A percentile compares a stretch with the other conserved stretches of the same genome.
Conservation (phyloP, 306 rosid genomes). For the Alnus rubra region DNA sequence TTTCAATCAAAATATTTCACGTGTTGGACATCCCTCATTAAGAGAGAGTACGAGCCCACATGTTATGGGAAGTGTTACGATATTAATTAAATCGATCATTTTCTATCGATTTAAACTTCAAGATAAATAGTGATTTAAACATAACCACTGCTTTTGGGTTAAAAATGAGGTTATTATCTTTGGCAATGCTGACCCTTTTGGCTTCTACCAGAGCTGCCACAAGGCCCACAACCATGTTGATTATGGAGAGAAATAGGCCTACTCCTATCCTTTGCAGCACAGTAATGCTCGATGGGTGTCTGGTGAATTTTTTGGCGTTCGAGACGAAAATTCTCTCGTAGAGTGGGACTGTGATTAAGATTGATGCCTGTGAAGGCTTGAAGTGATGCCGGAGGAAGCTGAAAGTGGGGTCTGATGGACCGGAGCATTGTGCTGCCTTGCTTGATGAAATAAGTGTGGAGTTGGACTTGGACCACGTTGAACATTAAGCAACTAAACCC, state of each 20-base stretch:
- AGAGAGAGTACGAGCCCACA: too few relatives aligned
- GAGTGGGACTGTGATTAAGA: slow-evolving; percentile 45
- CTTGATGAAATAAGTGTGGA: slow-evolving; percentile 62
- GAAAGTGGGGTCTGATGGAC: slow-evolving; percentile 53
- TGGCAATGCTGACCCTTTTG: slow-evolving; percentile 54
- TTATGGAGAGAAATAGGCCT: slow-evolving; percentile 58
- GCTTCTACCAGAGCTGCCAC: slow-evolving; percentile 56
- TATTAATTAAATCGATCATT: too few relatives aligned
- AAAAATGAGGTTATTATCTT: slow-evolving; percentile 40
- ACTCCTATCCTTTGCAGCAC: slow-evolving; percentile 67
- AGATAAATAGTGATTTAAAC: too few relatives aligned
- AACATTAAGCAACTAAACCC: too few relatives aligned
- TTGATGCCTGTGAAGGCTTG: slow-evolving; percentile 53
- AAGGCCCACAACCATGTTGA: slow-evolving; percentile 61
- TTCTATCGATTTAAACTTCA: too few relatives aligned
- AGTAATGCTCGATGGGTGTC: slow-evolving; percentile 56
- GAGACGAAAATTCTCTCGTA: slow-evolving; percentile 66
- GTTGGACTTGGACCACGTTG: slow-evolving; percentile 54
- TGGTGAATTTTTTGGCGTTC: slow-evolving; percentile 33
- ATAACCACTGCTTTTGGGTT: slow-evolving; percentile 29
- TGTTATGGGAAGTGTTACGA: too few relatives aligned
- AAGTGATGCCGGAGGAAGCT: slow-evolving; percentile 67
- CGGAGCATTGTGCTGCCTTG: slow-evolving; percentile 63
- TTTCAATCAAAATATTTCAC: too few relatives aligned
- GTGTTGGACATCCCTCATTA: too few relatives aligned